Evolutionary conservation across 2,329 filamentous ascomycete genomes (phyloP), one percentile per base, ranked within the genome.

Genomic region (Parastagonospora avenae): DNA sequence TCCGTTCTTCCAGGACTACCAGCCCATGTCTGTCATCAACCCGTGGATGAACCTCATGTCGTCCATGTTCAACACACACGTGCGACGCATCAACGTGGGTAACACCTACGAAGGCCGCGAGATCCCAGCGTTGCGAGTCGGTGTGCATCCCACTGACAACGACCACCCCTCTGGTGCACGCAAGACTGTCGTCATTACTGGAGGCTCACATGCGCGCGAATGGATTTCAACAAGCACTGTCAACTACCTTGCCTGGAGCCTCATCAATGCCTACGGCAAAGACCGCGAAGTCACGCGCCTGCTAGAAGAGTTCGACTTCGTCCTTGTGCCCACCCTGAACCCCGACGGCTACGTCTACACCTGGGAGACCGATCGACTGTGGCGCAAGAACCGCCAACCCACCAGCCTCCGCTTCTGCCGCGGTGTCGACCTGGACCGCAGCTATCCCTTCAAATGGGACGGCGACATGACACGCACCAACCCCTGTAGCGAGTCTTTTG

Each of bases 161-260:
- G 66, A 81, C 27, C 73, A 80, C 6, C 64, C 76, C 2, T 67
- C 73, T 4, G 65, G 68, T 10, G 80, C 79, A 4, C 85, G 90
- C 42, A 91, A 91, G 71, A 93, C 90, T 0, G 85, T 96, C 49
- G 79, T 96, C 43, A 79, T 99, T 15, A 87, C 87, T 4, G 94
- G 91, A 46, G 93, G 93, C 42, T 81, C 90, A n/a, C 94, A 97
- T 73, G 93, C 92, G 2, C 85, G 94, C 32, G 94, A 99, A 79
- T 99, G 94, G 94, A 96, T 99, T 59, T 91, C 91, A 40, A 92
- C 89, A 1, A 94, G 88, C 65, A 96, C 92, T 0, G 91, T 95
- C 45, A 95, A 89, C 64, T 97, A 96, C 65, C 78, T 96, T 28
- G 91, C 93, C 8, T 96, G 94, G 84, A 90, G 85, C 12, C 81